Evolutionary conservation across 805 yeast species (phyloP), one percentile per base, ranked within the genome.

Genomic region (Ogataea angusta): DNA sequence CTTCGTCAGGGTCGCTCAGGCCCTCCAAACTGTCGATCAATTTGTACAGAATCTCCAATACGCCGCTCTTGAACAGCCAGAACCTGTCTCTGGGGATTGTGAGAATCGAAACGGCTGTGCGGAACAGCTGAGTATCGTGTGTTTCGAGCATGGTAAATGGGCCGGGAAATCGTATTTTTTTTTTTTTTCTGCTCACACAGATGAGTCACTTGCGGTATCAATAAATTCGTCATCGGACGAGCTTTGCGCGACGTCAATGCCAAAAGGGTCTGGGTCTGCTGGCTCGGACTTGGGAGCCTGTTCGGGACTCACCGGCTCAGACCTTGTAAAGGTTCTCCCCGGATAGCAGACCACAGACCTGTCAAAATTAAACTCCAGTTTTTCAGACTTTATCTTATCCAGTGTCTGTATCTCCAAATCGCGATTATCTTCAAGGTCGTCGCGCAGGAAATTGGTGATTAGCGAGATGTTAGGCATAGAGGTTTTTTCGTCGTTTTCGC

Each of bases 381-480:
- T 47, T 5, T 35, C 36, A 8, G 80, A 66, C 41, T 72, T 78
- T 4, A 47, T 36, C 31, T 33, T 42, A n/a, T 47, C 75, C 33
- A 66, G 48, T 0, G 80, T 75, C 45, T 76, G 80, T 14, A 67
- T 73, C 48, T 82, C 88, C 48, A 80, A 64, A 17, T 77, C 68
- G 47, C 79, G 67, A 4, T 80, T 73, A 54, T 83, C 88, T 35
- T 72, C 73, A 13, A 84, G 64, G 56, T 84, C 93, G 59, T 84
- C 91, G 36, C 72, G 75, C 54, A 84, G 51, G 49, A 84, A 84
- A 45, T 73, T 76, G 4, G 75, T 64, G 34, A 84, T 69, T 49
- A 76, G 62, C 1, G 82, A 70, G 17, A 84, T 76, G 51, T 76
- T 77, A 32, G 75, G 72, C 59, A 66, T 62, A 17, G 63, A 48